Evolutionary conservation across 345 rosid genomes (phyloP), one percentile per base, ranked within the genome.

Genomic region (Brassica napus): DNA sequence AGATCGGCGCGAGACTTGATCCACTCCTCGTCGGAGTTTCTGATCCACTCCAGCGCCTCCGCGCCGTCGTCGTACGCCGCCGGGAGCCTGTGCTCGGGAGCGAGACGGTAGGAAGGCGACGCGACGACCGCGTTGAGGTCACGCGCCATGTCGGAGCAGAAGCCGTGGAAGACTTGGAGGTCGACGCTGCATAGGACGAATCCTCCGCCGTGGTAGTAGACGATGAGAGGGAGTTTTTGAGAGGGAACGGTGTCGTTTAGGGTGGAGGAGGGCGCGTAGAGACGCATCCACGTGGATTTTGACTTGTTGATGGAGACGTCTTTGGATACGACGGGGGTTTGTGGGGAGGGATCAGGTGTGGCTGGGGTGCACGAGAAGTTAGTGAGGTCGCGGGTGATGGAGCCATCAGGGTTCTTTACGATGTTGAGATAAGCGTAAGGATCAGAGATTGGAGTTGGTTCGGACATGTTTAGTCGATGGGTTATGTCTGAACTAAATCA

Each of bases 51-150:
- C 54, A 92, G 49, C 7, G 83, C 87, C 21, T 86, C 94, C 10
- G 70, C 4, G 0, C 88, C 91, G 37, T 92, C 94, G 0, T 90
- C 92, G 31, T 88, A 89, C 23, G 91, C 90, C 15, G 87, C 86
- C 5, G 94, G 97, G 8, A 88, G 87, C 1, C 92, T 87, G 54
- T 89, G 78, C 87, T 89, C 97, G 0, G 97, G 97, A 8, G 92
- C 91, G 0, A 87, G 77, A 2, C 92, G 87, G 71, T 90, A 86
- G 0, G 84, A 86, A 21, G 84, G 81, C 0, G 94, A 86, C 0
- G 80, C 85, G 3, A 92, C 80, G n/a, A 88, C 44, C 0, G 81
- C 87, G 26, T 80, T 73, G 65, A 84, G 79, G 2, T 72, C 68
- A 11, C 24, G 44, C 0, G 86, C 83, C 76, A 90, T 47, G 15